phyloP scores from a whole-genome alignment of 1,284 basidiomycete genomes.

The Exsudoporus floridanus region DNA sequence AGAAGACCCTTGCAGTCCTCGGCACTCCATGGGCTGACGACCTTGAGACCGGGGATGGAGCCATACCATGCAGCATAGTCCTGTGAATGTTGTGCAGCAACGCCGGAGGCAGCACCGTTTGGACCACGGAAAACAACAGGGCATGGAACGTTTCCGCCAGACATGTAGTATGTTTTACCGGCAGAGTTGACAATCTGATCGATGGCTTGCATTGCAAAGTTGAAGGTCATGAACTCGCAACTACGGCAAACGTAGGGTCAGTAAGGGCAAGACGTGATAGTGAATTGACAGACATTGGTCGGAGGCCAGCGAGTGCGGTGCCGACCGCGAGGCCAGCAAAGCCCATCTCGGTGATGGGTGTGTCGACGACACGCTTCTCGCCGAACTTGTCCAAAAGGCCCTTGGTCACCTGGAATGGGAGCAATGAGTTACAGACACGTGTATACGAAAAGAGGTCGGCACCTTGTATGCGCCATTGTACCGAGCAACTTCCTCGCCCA shows the following conservation, averaged over 20 bases:
- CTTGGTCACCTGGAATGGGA: conserved; percentile 77
- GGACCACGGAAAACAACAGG: conserved; percentile 99
- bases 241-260: conserved; percentile 38
- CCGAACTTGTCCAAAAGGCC: conserved; percentile 99
- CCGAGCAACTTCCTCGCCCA: conserved; percentile 98
- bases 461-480: conserved; percentile 99
- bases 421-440: conserved; percentile 6
- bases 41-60: conserved; percentile 94
- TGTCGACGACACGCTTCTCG: conserved; percentile 97
- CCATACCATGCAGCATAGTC: conserved; percentile 97
- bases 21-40: conserved; percentile 94
- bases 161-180: conserved; percentile 99
- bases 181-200: conserved; percentile 99
- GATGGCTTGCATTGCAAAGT: conserved; percentile 96
- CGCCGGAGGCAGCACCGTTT: conserved; percentile 97
- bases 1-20: conserved; percentile 98
- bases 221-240: conserved; percentile 99
- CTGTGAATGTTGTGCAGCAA: conserved; percentile 92
- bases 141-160: conserved; percentile 96
- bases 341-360: conserved; percentile 98
- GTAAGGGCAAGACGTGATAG: conserved; percentile 3
- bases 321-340: conserved; percentile 97
- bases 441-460: conserved; percentile 15
- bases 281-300: conserved; percentile 71
- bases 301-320: conserved; percentile 89